Base-by-base conservation (phyloP, 176 grass and related monocot genomes). In the Raddia distichophylla region DNA sequence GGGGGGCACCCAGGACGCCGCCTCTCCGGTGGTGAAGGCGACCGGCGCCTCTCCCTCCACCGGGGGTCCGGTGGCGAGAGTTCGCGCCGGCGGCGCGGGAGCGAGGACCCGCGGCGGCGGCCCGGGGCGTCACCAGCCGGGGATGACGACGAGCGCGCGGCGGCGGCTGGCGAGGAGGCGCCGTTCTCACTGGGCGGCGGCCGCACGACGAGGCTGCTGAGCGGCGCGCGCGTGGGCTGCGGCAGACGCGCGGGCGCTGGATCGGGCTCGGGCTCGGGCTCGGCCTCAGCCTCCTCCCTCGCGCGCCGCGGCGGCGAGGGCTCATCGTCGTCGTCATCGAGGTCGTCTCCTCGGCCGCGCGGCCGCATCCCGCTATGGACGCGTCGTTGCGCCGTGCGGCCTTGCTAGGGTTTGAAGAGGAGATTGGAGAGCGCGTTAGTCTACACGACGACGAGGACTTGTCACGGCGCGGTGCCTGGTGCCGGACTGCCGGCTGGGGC, bases 161-260 rank as follows among this genome's bases (percentile, higher is more conserved):
- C 20, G 5, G 37, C 63, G 3, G 8, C 17, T 22, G 33, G 79
- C 15, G 84, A 78, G 27, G 84, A 74, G 19, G 52, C 63, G 1
- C 84, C 69, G 70, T 83, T 80, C 27, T 70, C 80, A 20, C 69
- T 72, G 4, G 69, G 71, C 0, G 75, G 82, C 16, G 70, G 89
- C 65, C 61, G 82, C 16, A 91, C 76, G 19, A 91, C 85, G 19
- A 91, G 56, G 70, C 89, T 91, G 57, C 89, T 87, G 59, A 91
- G 89, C 1, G 64, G 80, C 7, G 85, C 65, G 2, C 89, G 89
- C 16, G 80, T 0, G 10, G 68, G 64, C 64, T 15, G 68, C 58
- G 80, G 78, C 33, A 71, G 60, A 10, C 57, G 62, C 55, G 69
- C 13, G 2, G 67, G 60, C 0, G 47, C 51, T 0, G 54, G 60